These are phyloP conservation scores for Aspergillus fructus DNA, from an alignment of 2,329 filamentous ascomycete species.

Conservation along the genomic window DNA sequence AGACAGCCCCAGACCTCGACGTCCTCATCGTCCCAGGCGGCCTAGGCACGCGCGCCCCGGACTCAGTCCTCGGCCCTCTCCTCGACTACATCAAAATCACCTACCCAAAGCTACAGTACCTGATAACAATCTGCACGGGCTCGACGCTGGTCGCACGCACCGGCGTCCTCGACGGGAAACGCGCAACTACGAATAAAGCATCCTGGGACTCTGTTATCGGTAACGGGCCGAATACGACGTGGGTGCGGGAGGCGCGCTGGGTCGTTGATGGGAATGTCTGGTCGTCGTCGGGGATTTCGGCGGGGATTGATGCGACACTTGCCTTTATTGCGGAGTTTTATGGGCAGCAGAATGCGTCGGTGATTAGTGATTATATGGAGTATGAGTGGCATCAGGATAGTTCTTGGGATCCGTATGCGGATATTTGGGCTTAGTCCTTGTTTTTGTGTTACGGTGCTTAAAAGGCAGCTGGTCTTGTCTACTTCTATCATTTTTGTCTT, in stretches of 20 bases:
- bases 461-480: no score
- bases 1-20: background rate
- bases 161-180: constrained; percentile 51
- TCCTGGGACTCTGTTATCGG: constrained; percentile 51
- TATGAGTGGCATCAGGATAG: constrained; percentile 57
- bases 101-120: background rate
- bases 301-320: constrained; percentile 62
- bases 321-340: constrained; percentile 57
- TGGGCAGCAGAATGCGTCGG: constrained; percentile 51
- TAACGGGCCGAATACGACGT: constrained; percentile 54
- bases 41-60: background rate
- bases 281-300: constrained; percentile 63
- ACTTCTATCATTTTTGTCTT: no score
- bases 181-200: constrained; percentile 67
- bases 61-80: background rate
- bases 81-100: background rate
- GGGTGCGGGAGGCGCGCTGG: constrained; percentile 63
- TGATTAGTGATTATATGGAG: constrained; percentile 55
- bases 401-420: constrained; percentile 56
- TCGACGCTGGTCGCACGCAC: background rate
- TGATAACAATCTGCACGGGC: constrained; percentile 5
- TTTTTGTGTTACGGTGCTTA: no score
- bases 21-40: constrained; percentile 7
- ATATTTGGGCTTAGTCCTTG: constrained; percentile 5
- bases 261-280: constrained; percentile 66